These are phyloP conservation scores for Acacia acuminata DNA, from an alignment of 306 rosid genomes.

Conservation along the genomic window DNA sequence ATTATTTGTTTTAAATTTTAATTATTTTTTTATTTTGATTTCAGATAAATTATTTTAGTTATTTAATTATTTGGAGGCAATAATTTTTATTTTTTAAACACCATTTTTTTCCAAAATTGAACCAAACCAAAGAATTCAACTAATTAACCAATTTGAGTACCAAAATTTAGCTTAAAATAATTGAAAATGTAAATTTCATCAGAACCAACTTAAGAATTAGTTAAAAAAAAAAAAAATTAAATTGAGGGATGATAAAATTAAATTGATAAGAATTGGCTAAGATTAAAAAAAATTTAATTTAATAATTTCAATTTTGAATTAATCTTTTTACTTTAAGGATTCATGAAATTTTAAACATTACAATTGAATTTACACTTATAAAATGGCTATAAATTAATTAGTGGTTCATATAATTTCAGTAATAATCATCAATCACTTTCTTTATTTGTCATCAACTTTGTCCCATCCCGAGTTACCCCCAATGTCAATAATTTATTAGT, in stretches of 20 bases:
- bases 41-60: too few relatives aligned
- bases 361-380: not conserved
- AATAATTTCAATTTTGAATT: not conserved
- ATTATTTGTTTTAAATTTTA: not conserved
- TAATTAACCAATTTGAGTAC: not conserved
- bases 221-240: too few relatives aligned
- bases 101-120: not conserved
- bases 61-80: too few relatives aligned
- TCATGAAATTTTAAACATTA: not conserved
- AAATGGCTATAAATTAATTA: not conserved
- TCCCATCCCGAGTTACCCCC: not conserved
- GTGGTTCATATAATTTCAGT: not conserved
- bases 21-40: too few relatives aligned
- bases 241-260: too few relatives aligned
- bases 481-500: conserved; percentile 31
- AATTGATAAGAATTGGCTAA: not conserved
- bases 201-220: not conserved
- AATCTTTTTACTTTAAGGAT: not conserved
- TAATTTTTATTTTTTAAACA: too few relatives aligned
- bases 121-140: not conserved
- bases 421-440: conserved; percentile 31
- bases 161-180: not conserved
- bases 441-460: conserved; percentile 34
- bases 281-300: not conserved
- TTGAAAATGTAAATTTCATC: not conserved